Percentiles rank a stretch among this genome's conserved stretches.
phyloP scores from a whole-genome alignment of 1,284 basidiomycete species.

The Ganoderma lucidum region DNA sequence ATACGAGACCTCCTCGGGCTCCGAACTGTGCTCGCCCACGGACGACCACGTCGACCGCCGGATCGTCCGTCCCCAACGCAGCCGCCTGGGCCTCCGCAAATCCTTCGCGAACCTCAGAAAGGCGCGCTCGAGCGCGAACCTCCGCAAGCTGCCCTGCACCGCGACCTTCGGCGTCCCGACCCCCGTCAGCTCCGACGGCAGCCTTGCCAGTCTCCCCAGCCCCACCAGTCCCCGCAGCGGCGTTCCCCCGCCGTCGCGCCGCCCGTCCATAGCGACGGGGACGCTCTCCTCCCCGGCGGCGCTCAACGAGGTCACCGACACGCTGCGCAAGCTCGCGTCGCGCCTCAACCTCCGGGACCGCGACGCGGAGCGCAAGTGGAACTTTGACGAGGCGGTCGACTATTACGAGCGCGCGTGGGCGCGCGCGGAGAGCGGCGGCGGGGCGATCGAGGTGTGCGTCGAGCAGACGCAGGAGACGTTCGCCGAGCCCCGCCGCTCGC shows the following conservation, averaged over 20 bases:
- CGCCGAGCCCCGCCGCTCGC: neutral
- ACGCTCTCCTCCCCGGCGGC: slow-evolving; percentile 17
- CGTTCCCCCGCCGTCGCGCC: slow-evolving; percentile 9
- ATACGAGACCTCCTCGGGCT: neutral
- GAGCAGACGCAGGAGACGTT: slow-evolving; percentile 8
- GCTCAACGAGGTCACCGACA: slow-evolving; percentile 20
- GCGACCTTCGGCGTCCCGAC: neutral
- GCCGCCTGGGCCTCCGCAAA: slow-evolving; percentile 15
- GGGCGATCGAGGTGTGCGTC: slow-evolving; percentile 22
- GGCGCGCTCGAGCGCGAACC: slow-evolving; percentile 11
- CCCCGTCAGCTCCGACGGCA: slow-evolving; percentile 10
- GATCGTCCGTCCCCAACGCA: slow-evolving; percentile 20
- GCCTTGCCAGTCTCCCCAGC: neutral
- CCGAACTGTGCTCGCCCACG: neutral
- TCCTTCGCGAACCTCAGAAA: slow-evolving; percentile 18
- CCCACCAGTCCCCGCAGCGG: neutral
- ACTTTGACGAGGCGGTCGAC: slow-evolving; percentile 25
- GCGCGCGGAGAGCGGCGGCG: slow-evolving; percentile 11
- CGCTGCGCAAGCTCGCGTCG: slow-evolving; percentile 21
- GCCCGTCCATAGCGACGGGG: slow-evolving; percentile 22
- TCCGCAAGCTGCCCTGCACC: neutral
- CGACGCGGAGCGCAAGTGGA: slow-evolving; percentile 3
- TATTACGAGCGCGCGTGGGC: slow-evolving; percentile 23
- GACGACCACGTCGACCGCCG: slow-evolving; percentile 24
- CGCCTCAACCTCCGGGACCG: slow-evolving; percentile 10